These are phyloP conservation scores for Penicillium rolfsii DNA, from an alignment of 2,329 filamentous ascomycete species.

Conservation along the genomic window DNA sequence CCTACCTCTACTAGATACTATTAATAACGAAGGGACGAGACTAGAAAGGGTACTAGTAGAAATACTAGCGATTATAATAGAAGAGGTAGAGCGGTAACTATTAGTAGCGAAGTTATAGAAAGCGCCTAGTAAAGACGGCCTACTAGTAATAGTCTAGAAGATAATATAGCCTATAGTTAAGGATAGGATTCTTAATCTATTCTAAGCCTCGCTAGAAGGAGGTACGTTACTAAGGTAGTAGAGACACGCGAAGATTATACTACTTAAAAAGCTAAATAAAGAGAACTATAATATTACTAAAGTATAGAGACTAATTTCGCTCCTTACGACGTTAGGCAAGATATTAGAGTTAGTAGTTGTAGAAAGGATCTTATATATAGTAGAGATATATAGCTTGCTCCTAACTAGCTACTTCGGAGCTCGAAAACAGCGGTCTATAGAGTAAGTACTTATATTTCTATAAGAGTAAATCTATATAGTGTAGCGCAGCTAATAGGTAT, in stretches of 20 bases:
- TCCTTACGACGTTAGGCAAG: slow-evolving; percentile 35
- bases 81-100: slow-evolving; percentile 24
- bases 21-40: too few relatives aligned
- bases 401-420: slow-evolving; percentile 45
- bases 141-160: slow-evolving; percentile 29
- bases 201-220: slow-evolving; percentile 25
- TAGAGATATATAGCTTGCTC: slow-evolving; percentile 36
- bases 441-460: slow-evolving; percentile 40
- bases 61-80: slow-evolving; percentile 25
- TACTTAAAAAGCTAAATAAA: slow-evolving; percentile 29
- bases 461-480: slow-evolving; percentile 33
- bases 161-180: slow-evolving; percentile 30
- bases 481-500: slow-evolving; percentile 27
- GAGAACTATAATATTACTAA: slow-evolving; percentile 26
- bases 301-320: slow-evolving; percentile 30
- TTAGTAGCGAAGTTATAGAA: slow-evolving; percentile 19
- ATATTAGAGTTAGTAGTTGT: slow-evolving; percentile 37
- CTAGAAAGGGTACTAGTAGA: slow-evolving; percentile 17
- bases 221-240: slow-evolving; percentile 20
- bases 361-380: slow-evolving; percentile 34
- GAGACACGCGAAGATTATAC: slow-evolving; percentile 29
- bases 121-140: slow-evolving; percentile 21
- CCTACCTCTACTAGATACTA: too few relatives aligned
- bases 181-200: slow-evolving; percentile 23
- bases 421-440: slow-evolving; percentile 39